Percentiles rank a stretch among this genome's conserved stretches.
Evolutionary conservation across 768 basidiomycete genomes (phyloP).

Genomic region (Macrolepiota dolichaula): DNA sequence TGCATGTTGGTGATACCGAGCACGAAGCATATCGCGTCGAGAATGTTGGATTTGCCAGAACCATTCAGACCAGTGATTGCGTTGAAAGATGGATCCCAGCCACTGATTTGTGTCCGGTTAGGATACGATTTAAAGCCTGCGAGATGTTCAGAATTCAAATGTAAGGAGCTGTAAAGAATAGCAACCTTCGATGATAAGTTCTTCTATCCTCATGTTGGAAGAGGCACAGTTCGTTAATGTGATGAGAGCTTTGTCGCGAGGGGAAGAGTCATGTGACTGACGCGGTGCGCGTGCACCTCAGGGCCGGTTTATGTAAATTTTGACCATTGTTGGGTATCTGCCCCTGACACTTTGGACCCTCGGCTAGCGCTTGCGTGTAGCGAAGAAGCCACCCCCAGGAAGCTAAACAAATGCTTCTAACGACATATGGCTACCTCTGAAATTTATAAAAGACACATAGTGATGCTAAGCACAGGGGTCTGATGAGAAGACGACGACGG

Average conservation of each 20-base stretch:
- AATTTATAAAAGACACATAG: no score
- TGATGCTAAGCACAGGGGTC: no score
- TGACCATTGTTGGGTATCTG: no score
- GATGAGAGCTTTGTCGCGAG: neutral
- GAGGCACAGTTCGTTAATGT: neutral
- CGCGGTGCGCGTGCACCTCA: neutral
- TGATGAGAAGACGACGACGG: no score
- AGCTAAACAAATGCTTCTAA: no score
- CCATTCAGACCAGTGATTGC: constrained; percentile 96
- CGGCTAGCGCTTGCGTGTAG: no score
- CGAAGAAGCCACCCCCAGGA: no score
- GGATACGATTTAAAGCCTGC: constrained; percentile 98
- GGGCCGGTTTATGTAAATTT: neutral
- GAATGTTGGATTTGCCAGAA: constrained; percentile 97
- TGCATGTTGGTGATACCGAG: constrained; percentile 97
- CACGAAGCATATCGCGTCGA: constrained; percentile 99
- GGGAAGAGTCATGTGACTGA: constrained; percentile 5
- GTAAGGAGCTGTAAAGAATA: constrained; percentile 1
- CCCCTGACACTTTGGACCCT: no score
- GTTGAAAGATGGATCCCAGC: constrained; percentile 98
- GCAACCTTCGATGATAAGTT: constrained; percentile 87
- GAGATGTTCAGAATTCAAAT: neutral
- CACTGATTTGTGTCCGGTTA: constrained; percentile 90
- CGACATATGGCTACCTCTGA: no score
- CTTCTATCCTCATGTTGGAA: constrained; percentile 82